Base-by-base conservation (phyloP, 2,329 filamentous ascomycete genomes). In the Emergomyces africanus region DNA sequence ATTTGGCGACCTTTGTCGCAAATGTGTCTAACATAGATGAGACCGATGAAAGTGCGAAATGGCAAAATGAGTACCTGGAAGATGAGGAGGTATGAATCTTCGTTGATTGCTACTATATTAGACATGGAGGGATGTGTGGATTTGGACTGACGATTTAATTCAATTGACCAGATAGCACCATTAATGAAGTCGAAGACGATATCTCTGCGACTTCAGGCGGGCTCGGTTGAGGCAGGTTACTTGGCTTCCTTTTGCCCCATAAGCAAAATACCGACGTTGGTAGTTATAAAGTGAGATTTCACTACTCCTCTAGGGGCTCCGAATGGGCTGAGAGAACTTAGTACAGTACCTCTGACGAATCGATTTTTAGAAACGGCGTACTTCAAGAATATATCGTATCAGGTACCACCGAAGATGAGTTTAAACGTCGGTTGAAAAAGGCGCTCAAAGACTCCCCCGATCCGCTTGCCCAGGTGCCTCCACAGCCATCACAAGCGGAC, bases 221-320 rank as follows among this genome's bases (percentile, higher is more conserved):
- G 86, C 25, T 90, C 88, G 1, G 82, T 87, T 64, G 90, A 96
- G 75, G 90, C 90, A 10, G 84, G 82, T 5, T 95, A 90, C 67
- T 78, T 97, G 15, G 82, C 85, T 10, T 88, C 89, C 51, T 88
- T 96, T 67, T 95, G 89, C 66, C 88, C 89, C 0, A 77, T 96
- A n/a, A 81, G 83, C 0, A 83, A 83, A 64, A 83, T 84, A n/a
- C 91, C 92, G 0, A 87, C 87, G 1, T 74, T 96, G 9, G 81
- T 96, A 18, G 77, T 95, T 23, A 61, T 53, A 41, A 58, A 53
- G 57, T 58, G 46, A 30, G 48, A 15, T 33, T 30, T 28, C 15
- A 15, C 61, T 55, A 53, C 23, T 8, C 8, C n/a, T n/a, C n/a
- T n/a, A n/a, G n/a, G 33, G 33, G 33, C 5, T 10, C 5, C 5